Percentiles rank a stretch among this genome's conserved stretches.
These are phyloP conservation scores for Chytriomyces sp. DNA, from an alignment of 192 early-diverging fungal genomes.

Conservation along the genomic window DNA sequence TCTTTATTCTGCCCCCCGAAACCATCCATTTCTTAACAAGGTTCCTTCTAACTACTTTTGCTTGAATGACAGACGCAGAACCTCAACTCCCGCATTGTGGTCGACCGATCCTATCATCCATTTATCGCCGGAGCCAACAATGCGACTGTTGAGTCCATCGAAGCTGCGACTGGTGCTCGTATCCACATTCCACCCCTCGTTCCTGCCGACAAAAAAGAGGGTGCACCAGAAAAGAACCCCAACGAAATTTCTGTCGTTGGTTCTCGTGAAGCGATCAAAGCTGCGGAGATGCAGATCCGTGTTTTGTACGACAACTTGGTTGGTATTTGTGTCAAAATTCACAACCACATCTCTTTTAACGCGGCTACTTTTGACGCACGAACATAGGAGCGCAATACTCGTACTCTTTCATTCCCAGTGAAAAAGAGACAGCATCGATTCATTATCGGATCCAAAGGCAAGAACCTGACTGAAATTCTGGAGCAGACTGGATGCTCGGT, in stretches of 20 bases:
- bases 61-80: constrained; percentile 63
- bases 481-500: constrained; percentile 88
- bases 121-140: constrained; percentile 84
- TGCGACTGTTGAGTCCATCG: constrained; percentile 61
- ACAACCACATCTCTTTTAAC: constrained; percentile 1
- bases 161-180: constrained; percentile 66
- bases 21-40: background rate
- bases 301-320: constrained; percentile 65
- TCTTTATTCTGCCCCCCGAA: background rate
- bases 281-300: constrained; percentile 68
- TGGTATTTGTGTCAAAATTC: constrained; percentile 16
- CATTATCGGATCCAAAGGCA: constrained; percentile 81
- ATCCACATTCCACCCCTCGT: constrained; percentile 79
- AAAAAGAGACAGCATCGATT: constrained; percentile 94
- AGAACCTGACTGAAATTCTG: constrained; percentile 80
- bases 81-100: constrained; percentile 66
- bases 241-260: constrained; percentile 79
- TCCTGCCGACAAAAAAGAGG: constrained; percentile 36
- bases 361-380: background rate
- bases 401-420: constrained; percentile 70
- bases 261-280: constrained; percentile 72
- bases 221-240: constrained; percentile 38
- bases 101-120: constrained; percentile 78
- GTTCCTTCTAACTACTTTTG: background rate
- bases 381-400: constrained; percentile 61